A percentile compares a stretch with the other conserved stretches of the same genome.
phyloP scores from a whole-genome alignment of 441 rosid genomes.

The Daphne laureola region DNA sequence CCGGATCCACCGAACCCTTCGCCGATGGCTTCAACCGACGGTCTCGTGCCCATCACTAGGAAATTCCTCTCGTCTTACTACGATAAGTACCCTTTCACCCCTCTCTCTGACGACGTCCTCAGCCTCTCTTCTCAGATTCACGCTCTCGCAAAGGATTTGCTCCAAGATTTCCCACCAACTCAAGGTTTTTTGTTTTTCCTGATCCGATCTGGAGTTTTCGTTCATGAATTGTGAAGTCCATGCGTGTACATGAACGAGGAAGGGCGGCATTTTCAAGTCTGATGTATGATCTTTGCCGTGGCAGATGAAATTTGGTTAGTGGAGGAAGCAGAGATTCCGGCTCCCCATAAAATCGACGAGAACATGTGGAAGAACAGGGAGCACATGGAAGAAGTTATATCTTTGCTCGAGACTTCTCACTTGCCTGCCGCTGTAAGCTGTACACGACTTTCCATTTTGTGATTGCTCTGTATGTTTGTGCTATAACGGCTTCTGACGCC shows the following conservation, averaged over 20 bases:
- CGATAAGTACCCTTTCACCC: constrained; percentile 60
- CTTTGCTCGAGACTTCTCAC: constrained; percentile 54
- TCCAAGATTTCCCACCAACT: constrained; percentile 40
- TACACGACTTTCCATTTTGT: neutral
- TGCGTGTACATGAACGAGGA: too few relatives aligned
- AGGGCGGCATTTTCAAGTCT: too few relatives aligned
- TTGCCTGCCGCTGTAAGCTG: constrained; percentile 57
- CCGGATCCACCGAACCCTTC: too few relatives aligned
- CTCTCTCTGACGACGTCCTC: constrained; percentile 66
- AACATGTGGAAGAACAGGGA: constrained; percentile 98
- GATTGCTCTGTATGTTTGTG: neutral
- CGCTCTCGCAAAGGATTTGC: constrained; percentile 44
- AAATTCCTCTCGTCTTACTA: constrained; percentile 69
- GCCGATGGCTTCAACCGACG: constrained; percentile 73
- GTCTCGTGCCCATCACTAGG: constrained; percentile 83
- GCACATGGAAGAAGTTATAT: constrained; percentile 79
- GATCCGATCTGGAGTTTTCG: neutral
- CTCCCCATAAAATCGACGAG: constrained; percentile 93
- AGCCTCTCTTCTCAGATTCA: constrained; percentile 61
- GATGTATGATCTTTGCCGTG: neutral
- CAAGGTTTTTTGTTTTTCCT: constrained; percentile 33
- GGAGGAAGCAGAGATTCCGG: constrained; percentile 47
- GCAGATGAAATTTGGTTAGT: constrained; percentile 51
- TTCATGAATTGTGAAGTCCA: neutral
- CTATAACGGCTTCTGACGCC: too few relatives aligned